These are phyloP conservation scores for Venturia carpophila DNA, from an alignment of 2,329 filamentous ascomycete species.

Conservation along the genomic window DNA sequence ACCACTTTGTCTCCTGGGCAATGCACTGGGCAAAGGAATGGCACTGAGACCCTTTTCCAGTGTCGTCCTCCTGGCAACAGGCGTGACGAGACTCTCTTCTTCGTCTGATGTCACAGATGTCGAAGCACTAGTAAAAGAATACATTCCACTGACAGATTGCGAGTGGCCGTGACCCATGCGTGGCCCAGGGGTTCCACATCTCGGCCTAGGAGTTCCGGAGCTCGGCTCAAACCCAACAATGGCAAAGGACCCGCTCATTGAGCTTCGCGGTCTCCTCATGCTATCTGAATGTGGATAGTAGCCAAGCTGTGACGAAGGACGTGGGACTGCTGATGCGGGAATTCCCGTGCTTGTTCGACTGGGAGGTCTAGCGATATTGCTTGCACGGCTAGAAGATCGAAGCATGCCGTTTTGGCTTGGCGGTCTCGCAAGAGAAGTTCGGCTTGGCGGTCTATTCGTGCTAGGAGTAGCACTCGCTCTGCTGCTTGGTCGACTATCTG, in stretches of 20 bases:
- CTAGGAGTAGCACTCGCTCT: conserved; percentile 56
- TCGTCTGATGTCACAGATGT: conserved; percentile 43
- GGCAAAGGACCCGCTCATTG: conserved; percentile 52
- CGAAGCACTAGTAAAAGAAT: conserved; percentile 18
- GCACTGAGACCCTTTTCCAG: conserved; percentile 36
- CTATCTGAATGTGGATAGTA: conserved; percentile 33
- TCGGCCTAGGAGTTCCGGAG: not conserved
- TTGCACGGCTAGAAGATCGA: not conserved
- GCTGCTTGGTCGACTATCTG: conserved; percentile 60
- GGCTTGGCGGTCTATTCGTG: conserved; percentile 16
- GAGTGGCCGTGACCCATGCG: conserved; percentile 20
- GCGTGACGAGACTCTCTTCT: conserved; percentile 36
- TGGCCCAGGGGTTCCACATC: conserved; percentile 14
- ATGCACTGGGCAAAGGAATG: conserved; percentile 41
- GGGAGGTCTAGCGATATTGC: conserved; percentile 46
- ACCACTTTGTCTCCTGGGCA: conserved; percentile 47
- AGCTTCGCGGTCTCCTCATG: conserved; percentile 57
- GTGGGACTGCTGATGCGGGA: conserved; percentile 22
- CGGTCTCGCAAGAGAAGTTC: conserved; percentile 13
- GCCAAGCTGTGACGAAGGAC: conserved; percentile 51
- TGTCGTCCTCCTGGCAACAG: conserved; percentile 37
- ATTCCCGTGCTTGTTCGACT: conserved; percentile 52
- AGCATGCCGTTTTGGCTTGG: conserved; percentile 1
- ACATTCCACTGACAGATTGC: conserved; percentile 28
- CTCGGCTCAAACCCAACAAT: conserved; percentile 32